phyloP scores from a whole-genome alignment of 441 rosid genomes.

The Arabidopsis lyrata region DNA sequence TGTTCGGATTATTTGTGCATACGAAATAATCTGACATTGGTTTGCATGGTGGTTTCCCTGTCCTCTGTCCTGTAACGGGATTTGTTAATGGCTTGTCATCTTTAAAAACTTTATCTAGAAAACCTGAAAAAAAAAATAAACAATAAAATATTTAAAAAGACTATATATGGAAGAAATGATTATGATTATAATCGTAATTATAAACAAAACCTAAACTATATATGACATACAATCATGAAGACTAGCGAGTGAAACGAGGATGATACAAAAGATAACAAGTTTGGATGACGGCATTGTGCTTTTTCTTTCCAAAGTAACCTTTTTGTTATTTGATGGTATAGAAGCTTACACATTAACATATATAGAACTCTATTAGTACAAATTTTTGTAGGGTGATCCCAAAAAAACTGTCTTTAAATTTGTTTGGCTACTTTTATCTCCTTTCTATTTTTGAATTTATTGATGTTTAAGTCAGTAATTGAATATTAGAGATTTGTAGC shows the following conservation, averaged over 20 bases:
- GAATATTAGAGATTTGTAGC: too few relatives aligned
- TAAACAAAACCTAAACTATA: neutral
- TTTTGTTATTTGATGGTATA: neutral
- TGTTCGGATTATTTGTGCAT: too few relatives aligned
- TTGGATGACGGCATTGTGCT: neutral
- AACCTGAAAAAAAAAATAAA: neutral
- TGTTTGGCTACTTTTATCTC: neutral
- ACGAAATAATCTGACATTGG: too few relatives aligned
- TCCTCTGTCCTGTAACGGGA: neutral
- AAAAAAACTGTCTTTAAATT: neutral
- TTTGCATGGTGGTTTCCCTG: neutral
- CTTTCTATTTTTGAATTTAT: neutral
- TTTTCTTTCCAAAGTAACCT: neutral
- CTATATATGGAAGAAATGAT: neutral
- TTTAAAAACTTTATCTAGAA: neutral
- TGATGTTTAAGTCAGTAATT: neutral
- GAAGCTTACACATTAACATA: neutral
- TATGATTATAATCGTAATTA: neutral
- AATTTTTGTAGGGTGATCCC: neutral
- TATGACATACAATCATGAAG: constrained; percentile 18
- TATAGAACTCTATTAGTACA: neutral
- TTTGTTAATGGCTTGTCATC: neutral
- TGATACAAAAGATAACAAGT: neutral
- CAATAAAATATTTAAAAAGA: neutral
- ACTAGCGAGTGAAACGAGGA: neutral